Evolutionary conservation across 768 basidiomycete species (phyloP), one percentile per base, ranked within the genome.

Genomic region (Asterophora parasitica): DNA sequence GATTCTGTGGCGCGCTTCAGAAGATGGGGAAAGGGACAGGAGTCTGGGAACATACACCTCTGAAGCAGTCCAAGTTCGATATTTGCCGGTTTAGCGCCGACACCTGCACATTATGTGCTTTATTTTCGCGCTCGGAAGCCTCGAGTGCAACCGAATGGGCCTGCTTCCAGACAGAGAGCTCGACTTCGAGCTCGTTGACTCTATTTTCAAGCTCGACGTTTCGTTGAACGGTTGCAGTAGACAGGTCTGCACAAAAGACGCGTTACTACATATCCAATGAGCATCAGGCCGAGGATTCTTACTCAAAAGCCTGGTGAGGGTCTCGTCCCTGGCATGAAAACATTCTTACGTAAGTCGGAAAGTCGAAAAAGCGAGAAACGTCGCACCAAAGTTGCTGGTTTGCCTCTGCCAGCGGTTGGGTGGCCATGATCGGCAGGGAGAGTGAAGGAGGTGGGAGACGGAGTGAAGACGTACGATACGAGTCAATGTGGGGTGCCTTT

Each of bases 151-250:
- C 73, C 12, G 82, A 68, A 60, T 85, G 83, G 17, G 84, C 85
- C 57, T 79, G 78, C 64, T 84, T 85, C 82, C 83, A 85, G 19
- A 83, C 77, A 15, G 71, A 68, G 20, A 87, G 68, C 64, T 89
- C 85, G 34, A 79, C 67, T 61, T 88, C 84, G 35, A 88, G 73
- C 55, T 85, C 83, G 28, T 75, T 69, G 40, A 88, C 75, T 49
- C 81, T 76, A 41, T 68, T 73, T 65, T 86, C 83, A 15, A 89
- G 71, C 53, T 81, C 79, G 37, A 68, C 61, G 58, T 86, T 85
- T 38, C 78, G 76, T 58, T 81, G 77, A 56, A 85, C 61, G 11
- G 85, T 88, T 38, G 73, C 70, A 32, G 72, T 71, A 33, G 85
- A 85, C 46, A 87, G 75, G 60, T 74, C 86, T 88, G 48, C 23